Conservation (phyloP, 345 rosid genomes). For the Brassica rapa region DNA sequence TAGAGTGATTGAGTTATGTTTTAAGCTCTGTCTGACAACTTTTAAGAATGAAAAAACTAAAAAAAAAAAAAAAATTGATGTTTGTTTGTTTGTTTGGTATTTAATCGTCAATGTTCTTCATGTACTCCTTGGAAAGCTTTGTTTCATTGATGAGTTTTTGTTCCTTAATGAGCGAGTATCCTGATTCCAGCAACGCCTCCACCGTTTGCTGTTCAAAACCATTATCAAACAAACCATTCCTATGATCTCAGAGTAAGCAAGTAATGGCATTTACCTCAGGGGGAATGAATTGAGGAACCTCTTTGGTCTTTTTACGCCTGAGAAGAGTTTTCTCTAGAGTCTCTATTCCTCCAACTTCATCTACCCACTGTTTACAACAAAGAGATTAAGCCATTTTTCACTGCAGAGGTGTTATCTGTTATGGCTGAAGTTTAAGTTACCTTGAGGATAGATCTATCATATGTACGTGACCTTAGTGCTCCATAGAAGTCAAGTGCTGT, state of each 20-base stretch:
- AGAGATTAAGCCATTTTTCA: constrained; percentile 14
- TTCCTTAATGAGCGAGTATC: constrained; percentile 72
- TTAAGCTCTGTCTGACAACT: background rate
- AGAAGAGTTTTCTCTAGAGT: constrained; percentile 69
- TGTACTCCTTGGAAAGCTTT: constrained; percentile 88
- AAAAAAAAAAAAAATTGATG: background rate
- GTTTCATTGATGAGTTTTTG: constrained; percentile 72
- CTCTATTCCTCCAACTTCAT: constrained; percentile 80
- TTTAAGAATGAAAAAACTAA: background rate
- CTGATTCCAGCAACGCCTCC: constrained; percentile 90
- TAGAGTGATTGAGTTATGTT: constrained; percentile 6
- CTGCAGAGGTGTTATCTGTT: background rate
- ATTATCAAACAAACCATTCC: constrained; percentile 2
- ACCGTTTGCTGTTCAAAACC: constrained; percentile 73
- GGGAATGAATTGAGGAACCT: constrained; percentile 71
- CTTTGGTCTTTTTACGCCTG: constrained; percentile 51
- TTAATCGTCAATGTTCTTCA: constrained; percentile 76
- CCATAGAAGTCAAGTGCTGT: constrained; percentile 96
- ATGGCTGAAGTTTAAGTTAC: constrained; percentile 37
- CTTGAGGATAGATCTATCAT: constrained; percentile 82
- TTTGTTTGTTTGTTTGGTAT: constrained; percentile 13
- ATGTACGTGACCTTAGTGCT: constrained; percentile 89
- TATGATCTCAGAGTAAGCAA: background rate
- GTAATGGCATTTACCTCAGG: constrained; percentile 58
- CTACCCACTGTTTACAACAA: constrained; percentile 64